Conservation (phyloP, 768 basidiomycete species). For the Roridomyces roridus region DNA sequence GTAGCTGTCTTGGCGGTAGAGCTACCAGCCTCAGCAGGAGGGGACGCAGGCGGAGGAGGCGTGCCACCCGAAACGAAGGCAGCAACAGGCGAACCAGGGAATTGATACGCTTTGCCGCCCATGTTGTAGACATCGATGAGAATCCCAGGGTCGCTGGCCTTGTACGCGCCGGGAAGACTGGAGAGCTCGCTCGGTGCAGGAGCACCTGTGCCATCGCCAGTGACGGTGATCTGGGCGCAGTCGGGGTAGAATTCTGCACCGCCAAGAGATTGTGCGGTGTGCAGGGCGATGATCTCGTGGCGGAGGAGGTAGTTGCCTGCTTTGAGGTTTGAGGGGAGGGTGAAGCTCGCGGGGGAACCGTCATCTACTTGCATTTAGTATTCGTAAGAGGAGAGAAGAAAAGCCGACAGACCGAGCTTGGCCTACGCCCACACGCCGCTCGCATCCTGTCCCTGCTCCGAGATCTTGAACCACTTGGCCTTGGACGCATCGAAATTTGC, state of each 20-base stretch:
- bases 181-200: slow-evolving; percentile 33
- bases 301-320: slow-evolving; percentile 60
- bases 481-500: slow-evolving; percentile 47
- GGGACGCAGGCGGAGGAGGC: no score
- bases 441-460: slow-evolving; percentile 40
- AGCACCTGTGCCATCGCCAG: slow-evolving; percentile 34
- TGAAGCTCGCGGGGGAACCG: slow-evolving; percentile 36
- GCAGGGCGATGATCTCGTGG: slow-evolving; percentile 54
- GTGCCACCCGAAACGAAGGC: no score
- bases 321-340: slow-evolving; percentile 40
- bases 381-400: not conserved
- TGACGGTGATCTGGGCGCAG: slow-evolving; percentile 40
- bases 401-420: slow-evolving; percentile 38
- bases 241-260: slow-evolving; percentile 45
- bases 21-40: no score
- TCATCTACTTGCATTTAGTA: slow-evolving; percentile 25
- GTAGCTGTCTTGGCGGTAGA: no score
- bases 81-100: no score
- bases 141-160: slow-evolving; percentile 33
- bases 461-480: slow-evolving; percentile 63
- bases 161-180: slow-evolving; percentile 35
- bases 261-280: slow-evolving; percentile 42
- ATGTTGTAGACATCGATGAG: slow-evolving; percentile 39
- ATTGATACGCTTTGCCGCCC: no score
- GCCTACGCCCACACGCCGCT: slow-evolving; percentile 45